Base-by-base conservation (phyloP, 768 basidiomycete genomes). In the Boletus tylopilopsis region DNA sequence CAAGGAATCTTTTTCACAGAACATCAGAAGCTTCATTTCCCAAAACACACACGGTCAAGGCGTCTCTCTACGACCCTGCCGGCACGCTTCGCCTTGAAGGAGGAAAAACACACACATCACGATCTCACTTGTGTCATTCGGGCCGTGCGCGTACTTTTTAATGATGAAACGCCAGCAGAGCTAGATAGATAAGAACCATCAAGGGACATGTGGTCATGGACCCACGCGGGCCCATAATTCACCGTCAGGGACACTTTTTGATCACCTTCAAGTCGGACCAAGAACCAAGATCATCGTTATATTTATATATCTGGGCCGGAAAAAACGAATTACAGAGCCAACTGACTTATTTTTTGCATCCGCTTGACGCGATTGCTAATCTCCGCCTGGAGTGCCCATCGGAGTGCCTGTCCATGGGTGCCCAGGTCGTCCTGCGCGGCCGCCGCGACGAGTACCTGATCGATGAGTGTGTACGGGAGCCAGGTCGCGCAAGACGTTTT, bases 391-490 rank as follows among this genome's bases (percentile, higher is more conserved):
- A 91, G 68, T 52, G 78, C 75, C 27, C 73, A 65, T 40, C 82
- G 72, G 25, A 75, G 68, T 7, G 41, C 51, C 39, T 63, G 66
- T 22, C 68, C 69, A 36, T 73, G 73, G 12, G 75, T 49, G 19
- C 80, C 76, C 43, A 80, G 63, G 32, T 75, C 73, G 30, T 75
- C 72, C 58, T 79, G 76, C 8, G 76, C 68, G 50, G 77, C 76
- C 10, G 84, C 80, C 13, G 84, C 82, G 21, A 75, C 74, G 24
- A 93, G 74, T 30, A 93, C 85, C 67, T 90, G 85, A 67, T 94
- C 91, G 54, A 94, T 79, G 47, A 93, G 75, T 42, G 82, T 80
- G 61, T 93, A 93, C 13, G 91, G 91, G 33, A 92, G 71, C 85
- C 89, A 92, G 5, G 86, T 86, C 45, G 77, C 64, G 29, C 76